Evolutionary conservation across 768 basidiomycete genomes (phyloP), one percentile per base, ranked within the genome.

Genomic region (Tubosaeta sp.): DNA sequence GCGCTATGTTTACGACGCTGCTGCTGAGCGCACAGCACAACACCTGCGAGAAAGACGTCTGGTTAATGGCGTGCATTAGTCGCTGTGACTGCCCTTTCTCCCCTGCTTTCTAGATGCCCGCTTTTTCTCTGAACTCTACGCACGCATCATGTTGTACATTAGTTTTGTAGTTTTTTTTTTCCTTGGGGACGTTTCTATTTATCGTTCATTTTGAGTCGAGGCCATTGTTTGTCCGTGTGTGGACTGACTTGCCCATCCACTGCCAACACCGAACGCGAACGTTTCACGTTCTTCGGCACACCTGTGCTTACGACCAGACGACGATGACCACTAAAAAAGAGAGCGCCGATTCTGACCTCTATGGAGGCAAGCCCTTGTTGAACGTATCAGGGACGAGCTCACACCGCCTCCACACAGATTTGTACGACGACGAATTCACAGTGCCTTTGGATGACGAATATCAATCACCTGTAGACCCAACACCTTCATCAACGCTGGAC

Each of bases 1-100:
- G 25, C 79, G 79, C 13, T 94, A 86, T 69, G 91, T 88, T n/a
- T 97, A 97, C 66, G 93, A 97, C 65, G 93, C 93, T 0, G 91
- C 86, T 6, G 91, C 91, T 25, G 92, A 95, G 67, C 80, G 88
- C 56, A 82, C 82, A 48, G 73, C 79, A 58, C 76, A 83, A 71
- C 74, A 81, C 51, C 73, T 86, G 48, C 70, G 71, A 52, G 76
- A 81, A 56, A 76, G 69, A 25, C 51, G 43, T 33, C 52, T 73
- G 25, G 74, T 76, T 7, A 79, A 78, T 57, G 78, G 76, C 22
- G 74, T 80, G 48, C 77, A 79, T 65, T 80, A 69, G 59, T 58
- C 46, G 52, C 33, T 57, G 42, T 13, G 29, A 2, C 9, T 29
- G 29, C 6, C 29, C 29, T 13, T 41, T 16, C 43, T 26, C 44